Conservation (phyloP, 1,284 basidiomycete genomes). For the Ustilago sp. region DNA sequence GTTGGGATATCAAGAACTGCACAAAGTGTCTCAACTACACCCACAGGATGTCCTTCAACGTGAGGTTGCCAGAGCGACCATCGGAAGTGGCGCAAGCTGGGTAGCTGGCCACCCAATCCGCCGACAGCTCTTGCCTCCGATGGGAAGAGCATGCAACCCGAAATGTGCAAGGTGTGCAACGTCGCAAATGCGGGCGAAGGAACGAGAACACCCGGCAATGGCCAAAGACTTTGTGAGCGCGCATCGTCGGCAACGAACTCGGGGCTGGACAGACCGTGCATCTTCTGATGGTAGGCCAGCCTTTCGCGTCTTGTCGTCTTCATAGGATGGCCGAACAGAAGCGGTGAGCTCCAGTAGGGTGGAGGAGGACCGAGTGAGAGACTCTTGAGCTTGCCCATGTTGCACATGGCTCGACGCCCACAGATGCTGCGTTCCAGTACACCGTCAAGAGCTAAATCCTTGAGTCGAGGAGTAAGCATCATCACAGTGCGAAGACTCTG, state of each 20-base stretch:
- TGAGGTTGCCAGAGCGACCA: constrained; percentile 59
- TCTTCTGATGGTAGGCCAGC: constrained; percentile 42
- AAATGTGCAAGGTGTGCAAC: constrained; percentile 52
- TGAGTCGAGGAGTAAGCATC: constrained; percentile 48
- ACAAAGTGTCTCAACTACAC: constrained; percentile 51
- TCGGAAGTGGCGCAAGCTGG: constrained; percentile 49
- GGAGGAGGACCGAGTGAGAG: constrained; percentile 57
- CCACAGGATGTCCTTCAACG: constrained; percentile 51
- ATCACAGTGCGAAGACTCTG: constrained; percentile 47
- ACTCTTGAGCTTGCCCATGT: constrained; percentile 52
- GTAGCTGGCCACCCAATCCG: constrained; percentile 50
- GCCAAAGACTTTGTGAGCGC: constrained; percentile 45
- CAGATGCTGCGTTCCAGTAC: constrained; percentile 51
- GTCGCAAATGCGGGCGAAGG: constrained; percentile 47
- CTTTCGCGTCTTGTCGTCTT: constrained; percentile 44
- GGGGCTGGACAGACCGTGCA: constrained; percentile 29
- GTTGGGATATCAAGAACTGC: constrained; percentile 51
- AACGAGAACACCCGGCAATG: constrained; percentile 44
- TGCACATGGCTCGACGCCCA: constrained; percentile 50
- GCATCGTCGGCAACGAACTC: constrained; percentile 32
- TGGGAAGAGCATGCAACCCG: constrained; percentile 59
- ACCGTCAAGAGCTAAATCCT: constrained; percentile 52
- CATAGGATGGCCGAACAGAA: constrained; percentile 51
- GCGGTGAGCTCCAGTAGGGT: constrained; percentile 57
- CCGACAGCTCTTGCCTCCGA: constrained; percentile 50